Evolutionary conservation across 495 filamentous ascomycete genomes (phyloP).

Genomic region (Penicillium longicatenatum): DNA sequence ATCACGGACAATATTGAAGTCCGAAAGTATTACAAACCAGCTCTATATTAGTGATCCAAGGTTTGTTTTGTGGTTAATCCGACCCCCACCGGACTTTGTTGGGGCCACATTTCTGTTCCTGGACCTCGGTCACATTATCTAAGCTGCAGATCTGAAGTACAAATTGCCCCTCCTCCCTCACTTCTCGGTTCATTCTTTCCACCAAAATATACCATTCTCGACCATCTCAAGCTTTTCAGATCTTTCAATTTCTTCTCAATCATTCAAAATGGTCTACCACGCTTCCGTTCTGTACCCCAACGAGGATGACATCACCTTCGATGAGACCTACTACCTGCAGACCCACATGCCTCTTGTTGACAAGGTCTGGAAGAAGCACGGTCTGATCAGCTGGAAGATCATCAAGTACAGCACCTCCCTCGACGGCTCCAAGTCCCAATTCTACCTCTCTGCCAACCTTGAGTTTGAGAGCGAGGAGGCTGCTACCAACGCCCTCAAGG

Average conservation of each 20-base stretch:
- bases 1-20: not conserved
- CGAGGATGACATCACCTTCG: conserved; percentile 21
- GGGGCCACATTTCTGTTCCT: not conserved
- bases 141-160: not conserved
- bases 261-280: conserved; percentile 22
- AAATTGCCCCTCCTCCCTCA: conserved; percentile 6
- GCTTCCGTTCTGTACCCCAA: conserved; percentile 29
- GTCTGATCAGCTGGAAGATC: conserved; percentile 24
- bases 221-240: not conserved
- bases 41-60: not conserved
- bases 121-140: not conserved
- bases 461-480: conserved; percentile 28
- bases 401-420: conserved; percentile 22
- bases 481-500: conserved; percentile 14
- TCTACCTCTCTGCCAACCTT: conserved; percentile 22
- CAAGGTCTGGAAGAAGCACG: conserved; percentile 20
- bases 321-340: conserved; percentile 30
- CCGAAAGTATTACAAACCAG: not conserved
- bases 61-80: not conserved
- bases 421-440: conserved; percentile 20
- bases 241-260: not conserved
- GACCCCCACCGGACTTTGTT: not conserved
- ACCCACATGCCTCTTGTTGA: conserved; percentile 32
- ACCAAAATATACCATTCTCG: too few species aligned
- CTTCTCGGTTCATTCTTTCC: not conserved